These are phyloP conservation scores for Globisporangium nunn DNA, from an alignment of 352 stramenopile genomes.

Conservation along the genomic window DNA sequence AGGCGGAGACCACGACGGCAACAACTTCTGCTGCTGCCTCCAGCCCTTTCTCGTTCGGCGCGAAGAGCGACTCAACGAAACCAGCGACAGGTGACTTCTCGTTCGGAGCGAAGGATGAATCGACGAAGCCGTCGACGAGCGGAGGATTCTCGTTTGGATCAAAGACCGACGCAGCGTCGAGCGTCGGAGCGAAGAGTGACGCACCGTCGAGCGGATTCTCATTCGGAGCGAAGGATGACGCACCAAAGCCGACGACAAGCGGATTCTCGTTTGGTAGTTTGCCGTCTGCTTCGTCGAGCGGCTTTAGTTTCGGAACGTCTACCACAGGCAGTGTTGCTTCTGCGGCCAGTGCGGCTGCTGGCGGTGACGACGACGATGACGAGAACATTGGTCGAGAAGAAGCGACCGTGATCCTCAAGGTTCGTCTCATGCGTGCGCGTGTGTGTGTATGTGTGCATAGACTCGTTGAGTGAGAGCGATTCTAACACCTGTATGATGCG, in stretches of 20 bases:
- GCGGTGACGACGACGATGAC: conserved; percentile 51
- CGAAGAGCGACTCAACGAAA: background rate
- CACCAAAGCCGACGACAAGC: background rate
- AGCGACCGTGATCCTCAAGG: conserved; percentile 84
- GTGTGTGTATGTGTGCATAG: background rate
- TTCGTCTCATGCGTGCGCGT: conserved; percentile 11
- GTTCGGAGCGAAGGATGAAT: conserved; percentile 7
- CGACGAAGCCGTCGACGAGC: background rate
- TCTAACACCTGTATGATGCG: background rate
- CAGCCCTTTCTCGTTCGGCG: conserved; percentile 14
- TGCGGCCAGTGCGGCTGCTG: conserved; percentile 2
- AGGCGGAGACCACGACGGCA: background rate
- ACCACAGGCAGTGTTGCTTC: conserved; percentile 11
- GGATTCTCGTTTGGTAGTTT: background rate
- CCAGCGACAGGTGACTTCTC: conserved; percentile 7
- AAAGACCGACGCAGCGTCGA: background rate
- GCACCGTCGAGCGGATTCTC: background rate
- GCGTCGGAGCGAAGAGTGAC: conserved; percentile 1
- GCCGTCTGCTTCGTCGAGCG: background rate
- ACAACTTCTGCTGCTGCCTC: background rate
- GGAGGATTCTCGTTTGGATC: conserved; percentile 9
- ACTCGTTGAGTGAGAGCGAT: background rate
- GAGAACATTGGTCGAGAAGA: conserved; percentile 79
- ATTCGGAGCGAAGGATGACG: conserved; percentile 11
- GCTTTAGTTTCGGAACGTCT: conserved; percentile 21